Evolutionary conservation across 1,284 basidiomycete genomes (phyloP), one percentile per base, ranked within the genome.

Genomic region (Rhodotorula sp.): DNA sequence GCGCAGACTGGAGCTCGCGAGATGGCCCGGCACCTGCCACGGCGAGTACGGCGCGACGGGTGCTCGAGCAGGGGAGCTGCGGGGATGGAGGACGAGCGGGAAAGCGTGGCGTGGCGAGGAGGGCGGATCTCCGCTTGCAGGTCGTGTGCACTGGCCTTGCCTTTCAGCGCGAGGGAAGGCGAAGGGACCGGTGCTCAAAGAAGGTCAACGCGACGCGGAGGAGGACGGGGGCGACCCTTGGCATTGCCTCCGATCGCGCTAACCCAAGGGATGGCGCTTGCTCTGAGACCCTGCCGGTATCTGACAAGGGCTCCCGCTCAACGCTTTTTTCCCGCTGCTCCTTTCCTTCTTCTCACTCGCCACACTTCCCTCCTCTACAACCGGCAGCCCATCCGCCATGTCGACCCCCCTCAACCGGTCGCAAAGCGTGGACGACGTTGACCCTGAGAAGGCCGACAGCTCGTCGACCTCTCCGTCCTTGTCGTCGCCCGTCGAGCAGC

Each of bases 361-460:
- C 34, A 25, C 55, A 22, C 34, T 39, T 9, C 25, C 56, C 21
- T 12, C 29, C 37, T 36, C 37, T 8, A 15, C 50, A 12, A 25
- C n/a, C 27, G 9, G n/a, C n/a, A 27, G n/a, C 13, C 19, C 17
- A 22, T 7, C 34, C 55, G 21, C 36, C 34, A 34, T 22, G 29
- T 57, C 56, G 36, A n/a, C n/a, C 13, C 56, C 36, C n/a, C 27
- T 39, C 2, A n/a, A 13, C 15, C 56, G 37, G 36, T 34, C 56
- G 9, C 56, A 17, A 13, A 57, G 56, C 56, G 34, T 34, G 32
- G 53, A 55, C 12, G 27, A 39, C 22, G 21, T 39, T 15, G 56
- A 57, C 62, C 54, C 44, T 17, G 55, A 64, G 36, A 64, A 64
- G 62, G 54, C 41, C 62, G 62, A 64, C 54, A 29, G n/a, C 8